These are phyloP conservation scores for Apocynum venetum DNA, from an alignment of 257 asterid genomes.

Conservation along the genomic window DNA sequence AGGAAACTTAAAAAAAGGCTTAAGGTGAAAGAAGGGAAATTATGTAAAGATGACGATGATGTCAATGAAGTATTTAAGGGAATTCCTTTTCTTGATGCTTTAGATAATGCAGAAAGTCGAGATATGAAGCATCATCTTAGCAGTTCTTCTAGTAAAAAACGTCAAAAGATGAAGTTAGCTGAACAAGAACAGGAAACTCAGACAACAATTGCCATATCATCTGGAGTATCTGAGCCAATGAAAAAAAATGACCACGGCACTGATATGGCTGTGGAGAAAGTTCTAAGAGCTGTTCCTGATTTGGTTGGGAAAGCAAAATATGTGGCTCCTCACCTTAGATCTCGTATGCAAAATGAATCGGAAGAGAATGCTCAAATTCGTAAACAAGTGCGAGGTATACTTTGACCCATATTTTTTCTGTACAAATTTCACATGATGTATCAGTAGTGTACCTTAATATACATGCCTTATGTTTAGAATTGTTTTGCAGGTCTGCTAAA, in stretches of 20 bases:
- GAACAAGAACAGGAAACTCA: constrained; percentile 29
- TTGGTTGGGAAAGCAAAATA: constrained; percentile 33
- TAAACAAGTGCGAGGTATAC: constrained; percentile 62
- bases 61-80: constrained; percentile 44
- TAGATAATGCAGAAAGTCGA: constrained; percentile 18
- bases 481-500: constrained; percentile 64
- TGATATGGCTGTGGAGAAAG: constrained; percentile 21
- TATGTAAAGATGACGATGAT: constrained; percentile 50
- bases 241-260: constrained; percentile 19
- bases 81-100: constrained; percentile 34
- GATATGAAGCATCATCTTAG: constrained; percentile 15
- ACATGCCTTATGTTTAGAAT: constrained; percentile 15
- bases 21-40: constrained; percentile 57
- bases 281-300: constrained; percentile 24
- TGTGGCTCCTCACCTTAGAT: constrained; percentile 72
- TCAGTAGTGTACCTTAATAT: constrained; percentile 8
- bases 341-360: constrained; percentile 48
- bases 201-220: constrained; percentile 11
- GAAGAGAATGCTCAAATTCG: constrained; percentile 67
- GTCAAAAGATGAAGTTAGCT: constrained; percentile 7
- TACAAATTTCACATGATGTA: not conserved
- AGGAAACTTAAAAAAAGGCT: constrained; percentile 72
- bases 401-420: constrained; percentile 11
- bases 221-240: constrained; percentile 24
- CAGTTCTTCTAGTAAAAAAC: constrained; percentile 17